Percentiles rank a stretch among this genome's conserved stretches.
phyloP scores from a whole-genome alignment of 305 asterid species.

The Lippia alba region DNA sequence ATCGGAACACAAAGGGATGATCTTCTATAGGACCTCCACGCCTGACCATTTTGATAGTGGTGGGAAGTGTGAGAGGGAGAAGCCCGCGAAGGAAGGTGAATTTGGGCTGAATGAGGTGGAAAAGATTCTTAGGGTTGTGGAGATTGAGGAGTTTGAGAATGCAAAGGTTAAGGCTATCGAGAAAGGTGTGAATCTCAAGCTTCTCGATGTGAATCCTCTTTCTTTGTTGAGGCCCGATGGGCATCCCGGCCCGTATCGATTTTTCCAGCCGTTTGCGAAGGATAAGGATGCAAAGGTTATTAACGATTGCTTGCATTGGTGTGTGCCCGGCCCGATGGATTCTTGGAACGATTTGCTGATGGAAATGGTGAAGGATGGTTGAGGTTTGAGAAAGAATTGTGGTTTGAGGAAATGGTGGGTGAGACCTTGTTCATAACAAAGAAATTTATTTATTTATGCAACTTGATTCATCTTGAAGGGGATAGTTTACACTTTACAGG shows the following conservation, averaged over 20 bases:
- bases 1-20: slow-evolving; percentile 63
- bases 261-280: slow-evolving; percentile 50
- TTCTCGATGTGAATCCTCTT: slow-evolving; percentile 65
- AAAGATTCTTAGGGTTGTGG: slow-evolving; percentile 48
- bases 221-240: slow-evolving; percentile 85
- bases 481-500: neutral
- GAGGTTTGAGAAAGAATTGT: slow-evolving; percentile 3
- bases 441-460: neutral
- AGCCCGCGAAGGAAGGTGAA: slow-evolving; percentile 71
- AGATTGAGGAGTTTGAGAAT: slow-evolving; percentile 55
- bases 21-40: slow-evolving; percentile 63
- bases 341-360: slow-evolving; percentile 82
- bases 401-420: too few relatives aligned
- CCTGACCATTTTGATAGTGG: slow-evolving; percentile 79
- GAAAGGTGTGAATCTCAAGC: slow-evolving; percentile 59
- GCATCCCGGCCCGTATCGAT: slow-evolving; percentile 78
- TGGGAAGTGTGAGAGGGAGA: slow-evolving; percentile 60
- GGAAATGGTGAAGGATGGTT: slow-evolving; percentile 62
- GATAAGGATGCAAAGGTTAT: slow-evolving; percentile 49
- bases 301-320: slow-evolving; percentile 90
- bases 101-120: slow-evolving; percentile 45
- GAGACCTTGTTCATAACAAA: too few relatives aligned
- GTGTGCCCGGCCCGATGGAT: slow-evolving; percentile 90
- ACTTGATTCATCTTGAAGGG: neutral
- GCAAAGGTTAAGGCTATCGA: slow-evolving; percentile 47